Base-by-base conservation (phyloP, 1,139 yeast genomes). In the Debaryomyces sp. region DNA sequence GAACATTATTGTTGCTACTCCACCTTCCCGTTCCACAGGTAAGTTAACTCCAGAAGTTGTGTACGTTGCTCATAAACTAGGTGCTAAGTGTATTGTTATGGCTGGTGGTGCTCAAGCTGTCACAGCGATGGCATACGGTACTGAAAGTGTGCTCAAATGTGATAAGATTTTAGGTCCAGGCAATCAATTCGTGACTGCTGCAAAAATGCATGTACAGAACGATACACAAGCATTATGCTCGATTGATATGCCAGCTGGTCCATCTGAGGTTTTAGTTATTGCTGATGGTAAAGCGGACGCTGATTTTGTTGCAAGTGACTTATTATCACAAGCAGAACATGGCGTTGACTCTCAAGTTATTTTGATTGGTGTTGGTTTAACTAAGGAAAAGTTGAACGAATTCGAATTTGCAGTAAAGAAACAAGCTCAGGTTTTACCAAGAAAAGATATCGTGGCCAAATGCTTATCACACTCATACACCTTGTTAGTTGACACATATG, bases 81-180 rank as follows among this genome's bases (percentile, higher is more conserved):
- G 97, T 47, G 98, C 98, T 41, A 79, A 84, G 55, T 81, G 86
- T 58, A 91, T 94, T 62, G 89, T 94, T 5, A 77, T 95, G 64
- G 99, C 99, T 1, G 99, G 99, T 59, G 99, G 99, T 61, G 99
- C 99, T 4, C 99, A 94, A 74, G 99, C 99, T 3, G 89, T 94
- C 48, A 96, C 98, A 38, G 96, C 99, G 2, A 81, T 94, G 96
- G 99, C 99, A 1, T 94, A 94, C 66, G 99, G 99, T 64, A 95
- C 99, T 7, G 90, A 89, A 60, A 73, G 88, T 35, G 87, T 94
- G 42, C 88, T 96, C 50, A 94, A 95, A 70, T 95, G 95, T 66
- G 97, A 94, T 71, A 94, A 94, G 78, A 92, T 94, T 53, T 80
- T 94, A 68, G 99, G 99, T 46, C 99, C 99, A 21, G 99, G 99